Evolutionary conservation across 768 basidiomycete species (phyloP), one percentile per base, ranked within the genome.

Genomic region (Calocybe cyanea): DNA sequence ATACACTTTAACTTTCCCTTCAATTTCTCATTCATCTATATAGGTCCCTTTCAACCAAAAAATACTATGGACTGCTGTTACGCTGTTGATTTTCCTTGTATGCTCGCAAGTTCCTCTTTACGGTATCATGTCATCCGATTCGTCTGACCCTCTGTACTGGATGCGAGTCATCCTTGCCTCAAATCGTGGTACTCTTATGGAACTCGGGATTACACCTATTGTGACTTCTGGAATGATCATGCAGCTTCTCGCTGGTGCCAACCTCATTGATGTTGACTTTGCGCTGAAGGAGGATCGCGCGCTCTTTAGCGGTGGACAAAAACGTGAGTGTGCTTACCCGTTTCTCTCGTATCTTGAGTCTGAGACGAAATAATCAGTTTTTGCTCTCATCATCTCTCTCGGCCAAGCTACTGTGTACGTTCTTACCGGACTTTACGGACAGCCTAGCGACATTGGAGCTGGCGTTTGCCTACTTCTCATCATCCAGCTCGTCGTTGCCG

Each of bases 201-300:
- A 99, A 69, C 83, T 99, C 50, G 95, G 96, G 49, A 98, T 98
- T 58, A 94, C 85, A 21, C 96, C 96, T 32, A 96, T 98, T 62
- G 82, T 98, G 64, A 99, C 96, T 8, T 90, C 87, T 41, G 96
- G 96, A 60, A 98, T 97, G 95, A 99, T 97, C 67, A 98, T 99
- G 91, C 96, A 99, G 69, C 85, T 99, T 35, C 78, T 99, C 51
- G 93, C 95, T 14, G 96, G 96, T 45, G 95, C 96, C 32, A 97
- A 92, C 67, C 74, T 99, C 60, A 90, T 99, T 61, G 95, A 99
- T 44, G 90, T 99, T 56, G 96, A 99, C 72, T 97, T 97, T 60
- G 82, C 83, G 46, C 71, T 99, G 60, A 97, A 98, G 76, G 96
- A 99, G 66, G 96, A 99, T 63, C 76, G 96, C 24, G 92, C 92